These are phyloP conservation scores for Cryptosporidium parvum DNA, from an alignment of 169 alveolate species.

Conservation along the genomic window DNA sequence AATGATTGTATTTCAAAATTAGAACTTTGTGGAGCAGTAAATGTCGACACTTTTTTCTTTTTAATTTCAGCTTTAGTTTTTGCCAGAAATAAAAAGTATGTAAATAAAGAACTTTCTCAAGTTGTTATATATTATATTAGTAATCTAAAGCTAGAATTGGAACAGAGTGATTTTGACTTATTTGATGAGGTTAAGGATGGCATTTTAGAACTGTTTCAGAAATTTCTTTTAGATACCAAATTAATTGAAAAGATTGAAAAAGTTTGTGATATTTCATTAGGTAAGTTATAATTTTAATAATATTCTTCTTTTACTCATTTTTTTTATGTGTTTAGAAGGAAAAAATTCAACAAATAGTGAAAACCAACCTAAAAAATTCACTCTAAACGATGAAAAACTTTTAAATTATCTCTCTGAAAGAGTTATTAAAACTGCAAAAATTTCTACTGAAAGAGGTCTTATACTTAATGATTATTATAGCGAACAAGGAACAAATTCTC, in stretches of 20 bases:
- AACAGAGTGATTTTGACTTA: slow-evolving; percentile 4
- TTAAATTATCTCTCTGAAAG: slow-evolving; percentile 36
- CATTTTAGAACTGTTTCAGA: background rate
- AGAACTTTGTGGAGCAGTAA: slow-evolving; percentile 33
- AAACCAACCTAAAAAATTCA: slow-evolving; percentile 1
- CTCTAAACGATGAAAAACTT: slow-evolving; percentile 52
- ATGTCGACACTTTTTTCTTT: slow-evolving; percentile 33
- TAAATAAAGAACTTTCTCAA: slow-evolving; percentile 12
- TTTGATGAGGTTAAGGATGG: background rate
- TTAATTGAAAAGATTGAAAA: slow-evolving; percentile 36
- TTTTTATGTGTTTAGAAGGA: background rate
- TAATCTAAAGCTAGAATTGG: slow-evolving; percentile 10
- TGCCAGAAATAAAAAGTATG: slow-evolving; percentile 25
- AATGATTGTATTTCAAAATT: slow-evolving; percentile 51
- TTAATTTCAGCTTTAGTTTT: slow-evolving; percentile 21
- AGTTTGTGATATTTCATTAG: slow-evolving; percentile 35
- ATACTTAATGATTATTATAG: slow-evolving; percentile 4
- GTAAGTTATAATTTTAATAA: slow-evolving; percentile 17
- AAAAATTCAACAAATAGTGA: background rate
- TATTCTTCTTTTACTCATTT: background rate
- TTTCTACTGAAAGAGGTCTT: slow-evolving; percentile 22
- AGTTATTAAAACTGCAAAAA: slow-evolving; percentile 27
- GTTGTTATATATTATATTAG: slow-evolving; percentile 7
- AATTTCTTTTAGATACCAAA: slow-evolving; percentile 6
- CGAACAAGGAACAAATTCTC: background rate